phyloP scores from a whole-genome alignment of 83 land plant species.

The Thuja plicata region DNA sequence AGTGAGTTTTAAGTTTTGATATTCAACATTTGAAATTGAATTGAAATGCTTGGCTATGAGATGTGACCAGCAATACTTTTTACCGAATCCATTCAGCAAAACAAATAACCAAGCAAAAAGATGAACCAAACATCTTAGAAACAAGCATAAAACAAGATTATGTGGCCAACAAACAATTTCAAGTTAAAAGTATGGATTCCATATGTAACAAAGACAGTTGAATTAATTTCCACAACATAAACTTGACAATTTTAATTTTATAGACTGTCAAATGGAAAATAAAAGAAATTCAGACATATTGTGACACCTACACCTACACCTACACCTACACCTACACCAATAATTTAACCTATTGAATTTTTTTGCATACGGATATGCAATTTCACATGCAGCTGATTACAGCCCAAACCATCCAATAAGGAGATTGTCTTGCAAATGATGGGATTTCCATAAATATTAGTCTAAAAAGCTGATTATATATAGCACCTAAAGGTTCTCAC shows the following conservation, averaged over 20 bases:
- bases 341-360: too few relatives aligned
- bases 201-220: neutral
- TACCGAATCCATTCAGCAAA: neutral
- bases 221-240: too few relatives aligned
- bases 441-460: too few relatives aligned
- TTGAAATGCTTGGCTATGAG: neutral
- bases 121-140: neutral
- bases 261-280: neutral
- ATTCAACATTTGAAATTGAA: neutral
- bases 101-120: neutral
- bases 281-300: neutral
- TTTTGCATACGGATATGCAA: too few relatives aligned
- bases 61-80: neutral
- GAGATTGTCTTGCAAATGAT: too few relatives aligned
- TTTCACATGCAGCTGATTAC: too few relatives aligned
- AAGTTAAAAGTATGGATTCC: neutral
- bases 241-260: neutral
- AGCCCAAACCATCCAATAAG: too few relatives aligned
- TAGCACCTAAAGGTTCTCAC: too few relatives aligned
- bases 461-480: too few relatives aligned
- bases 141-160: neutral
- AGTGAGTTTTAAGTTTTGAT: neutral
- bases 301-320: too few relatives aligned
- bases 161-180: neutral
- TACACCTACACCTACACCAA: neutral